phyloP scores from a whole-genome alignment of 768 basidiomycete genomes.

The Mycena belliarum region DNA sequence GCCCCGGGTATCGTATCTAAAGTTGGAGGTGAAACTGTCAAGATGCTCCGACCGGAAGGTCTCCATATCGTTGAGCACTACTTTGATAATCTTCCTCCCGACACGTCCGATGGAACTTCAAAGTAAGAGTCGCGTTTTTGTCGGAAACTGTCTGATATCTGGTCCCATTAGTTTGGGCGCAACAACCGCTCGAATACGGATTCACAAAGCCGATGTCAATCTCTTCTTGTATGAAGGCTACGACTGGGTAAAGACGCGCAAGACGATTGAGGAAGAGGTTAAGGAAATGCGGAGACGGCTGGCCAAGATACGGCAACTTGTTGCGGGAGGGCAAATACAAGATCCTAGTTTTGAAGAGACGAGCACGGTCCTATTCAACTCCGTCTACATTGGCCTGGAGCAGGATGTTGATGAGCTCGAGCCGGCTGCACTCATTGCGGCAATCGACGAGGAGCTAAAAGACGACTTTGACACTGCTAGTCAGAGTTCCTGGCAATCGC shows the following conservation, averaged over 20 bases:
- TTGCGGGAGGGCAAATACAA: conserved; percentile 86
- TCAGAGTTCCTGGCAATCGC: conserved; percentile 89
- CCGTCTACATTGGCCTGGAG: conserved; percentile 89
- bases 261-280: conserved; percentile 83
- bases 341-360: conserved; percentile 75
- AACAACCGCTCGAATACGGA: conserved; percentile 51
- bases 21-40: conserved; percentile 84
- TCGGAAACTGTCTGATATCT: conserved; percentile 7
- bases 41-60: conserved; percentile 64
- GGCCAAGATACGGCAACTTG: conserved; percentile 87
- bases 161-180: conserved; percentile 40
- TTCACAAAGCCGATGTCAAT: conserved; percentile 62
- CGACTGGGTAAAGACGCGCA: conserved; percentile 88
- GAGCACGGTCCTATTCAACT: conserved; percentile 85
- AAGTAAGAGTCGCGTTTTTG: conserved; percentile 39
- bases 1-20: conserved; percentile 53
- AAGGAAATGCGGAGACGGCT: conserved; percentile 85
- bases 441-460: conserved; percentile 88
- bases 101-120: conserved; percentile 43
- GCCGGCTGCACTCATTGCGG: conserved; percentile 76
- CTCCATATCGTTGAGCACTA: conserved; percentile 75
- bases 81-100: conserved; percentile 65
- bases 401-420: conserved; percentile 75
- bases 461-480: conserved; percentile 73
- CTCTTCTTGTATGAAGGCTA: conserved; percentile 90